Evolutionary conservation across 768 basidiomycete species (phyloP), one percentile per base, ranked within the genome.

Genomic region (Mycena maculata): DNA sequence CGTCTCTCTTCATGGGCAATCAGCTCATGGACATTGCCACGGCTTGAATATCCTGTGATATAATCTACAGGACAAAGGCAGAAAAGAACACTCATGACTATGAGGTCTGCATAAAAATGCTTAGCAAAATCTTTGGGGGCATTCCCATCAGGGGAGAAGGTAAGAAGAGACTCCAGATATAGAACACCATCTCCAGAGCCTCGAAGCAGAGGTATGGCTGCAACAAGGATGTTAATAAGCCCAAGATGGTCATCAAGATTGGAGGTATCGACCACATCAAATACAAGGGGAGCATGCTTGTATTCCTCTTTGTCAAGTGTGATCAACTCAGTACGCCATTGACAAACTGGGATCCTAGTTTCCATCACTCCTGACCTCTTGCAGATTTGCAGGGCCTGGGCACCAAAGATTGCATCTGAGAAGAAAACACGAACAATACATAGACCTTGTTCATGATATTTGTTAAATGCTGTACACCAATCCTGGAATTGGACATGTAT

Each of bases 201-300:
- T 12, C 45, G 60, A 0, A 86, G 76, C 2, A 87, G 70, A 6
- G 85, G 85, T 3, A 77, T 60, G 1, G 81, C 72, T 12, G 75
- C 73, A 30, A 80, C 50, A 3, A 87, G 72, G 50, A 86, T 58
- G 59, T 87, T 87, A 20, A 87, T 61, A 18, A 86, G 72, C 0
- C 85, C 86, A 11, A 83, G 30, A 68, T 84, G 83, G 68, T 87
- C 86, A 5, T 76, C 68, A 36, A 87, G 75, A 63, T 87, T 86
- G 27, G 85, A 86, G 3, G 86, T 84, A 39, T 87, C 85, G 38
- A 87, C 81, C 56, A 84, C 77, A 65, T 84, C 76, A 70, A 86
- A 87, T 2, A 57, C 47, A 18, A 73, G 36, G 3, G 84, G 84
- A 9, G 82, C 62, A 33, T 41, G 3, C 22, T 41, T 23, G 42